Base-by-base conservation (phyloP, 345 rosid species). In the Rhizophora mangle region DNA sequence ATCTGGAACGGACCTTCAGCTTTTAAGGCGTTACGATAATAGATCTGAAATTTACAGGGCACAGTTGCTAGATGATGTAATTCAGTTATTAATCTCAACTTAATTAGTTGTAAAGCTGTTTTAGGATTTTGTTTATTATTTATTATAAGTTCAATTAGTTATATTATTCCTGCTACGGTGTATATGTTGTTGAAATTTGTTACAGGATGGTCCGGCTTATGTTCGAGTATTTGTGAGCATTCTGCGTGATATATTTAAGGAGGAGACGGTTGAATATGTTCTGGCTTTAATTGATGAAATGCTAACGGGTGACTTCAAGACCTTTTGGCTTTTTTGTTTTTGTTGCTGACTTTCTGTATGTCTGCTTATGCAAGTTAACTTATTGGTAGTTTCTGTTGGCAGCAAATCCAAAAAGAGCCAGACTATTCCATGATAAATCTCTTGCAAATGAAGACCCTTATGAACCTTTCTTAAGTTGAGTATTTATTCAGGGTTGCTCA, bases 191-290 rank as follows among this genome's bases (percentile, higher is more conserved):
- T 73, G 71, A 66, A 32, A 51, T 36, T 36, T 67, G 8, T 85
- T 65, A 81, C 89, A 92, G 99, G 96, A 90, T 86, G 99, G 99
- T 68, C 93, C 93, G 56, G 92, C 94, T 49, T 95, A 95, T 70
- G 85, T 89, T 77, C 87, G 79, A 62, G 88, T 90, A 37, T 95
- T 95, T 85, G 96, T 90, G 75, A 80, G 78, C 86, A 95, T 95
- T 64, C 79, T 95, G 67, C 88, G 90, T 43, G 96, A 95, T 64
- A 92, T 92, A 63, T 86, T 78, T 75, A 95, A 95, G 82, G 98
- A 92, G 79, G 99, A 95, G 71, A 95, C 98, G 1, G 92, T 95
- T 59, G 99, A 95, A 76, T 92, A 95, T 95, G 96, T 95, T 72
- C 83, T 95, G 79, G 94, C 94, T 69, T 82, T 95, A 77, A 80